Conservation (phyloP, 768 basidiomycete genomes). For the Lentinula raphanica region DNA sequence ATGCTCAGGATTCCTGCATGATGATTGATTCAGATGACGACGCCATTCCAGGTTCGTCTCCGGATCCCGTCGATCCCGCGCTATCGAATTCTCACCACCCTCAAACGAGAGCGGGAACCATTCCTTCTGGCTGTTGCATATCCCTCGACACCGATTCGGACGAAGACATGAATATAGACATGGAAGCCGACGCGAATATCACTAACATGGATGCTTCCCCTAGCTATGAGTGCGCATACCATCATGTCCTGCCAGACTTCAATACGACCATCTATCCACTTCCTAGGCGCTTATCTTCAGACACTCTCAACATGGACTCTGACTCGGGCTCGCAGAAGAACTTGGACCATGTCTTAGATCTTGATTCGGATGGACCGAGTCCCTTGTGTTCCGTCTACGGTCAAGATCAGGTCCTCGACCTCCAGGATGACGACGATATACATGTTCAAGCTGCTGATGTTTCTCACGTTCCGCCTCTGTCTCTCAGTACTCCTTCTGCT, state of each 20-base stretch:
- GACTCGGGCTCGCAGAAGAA: background rate
- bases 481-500: background rate
- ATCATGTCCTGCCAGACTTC: no score
- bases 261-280: no score
- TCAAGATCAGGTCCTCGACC: background rate
- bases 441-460: background rate
- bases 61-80: no score
- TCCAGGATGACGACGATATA: background rate
- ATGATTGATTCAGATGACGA: background rate
- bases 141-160: background rate
- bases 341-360: background rate
- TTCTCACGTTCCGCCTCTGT: background rate
- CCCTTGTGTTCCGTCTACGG: background rate
- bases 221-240: no score
- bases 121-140: background rate
- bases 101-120: background rate
- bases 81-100: background rate
- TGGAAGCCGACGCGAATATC: background rate
- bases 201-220: background rate
- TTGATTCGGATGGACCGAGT: background rate
- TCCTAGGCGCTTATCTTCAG: background rate
- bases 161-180: background rate
- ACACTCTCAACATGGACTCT: background rate
- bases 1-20: background rate
- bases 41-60: no score